Conservation (phyloP, 331 rosid genomes). For the Cydonia oblonga region DNA sequence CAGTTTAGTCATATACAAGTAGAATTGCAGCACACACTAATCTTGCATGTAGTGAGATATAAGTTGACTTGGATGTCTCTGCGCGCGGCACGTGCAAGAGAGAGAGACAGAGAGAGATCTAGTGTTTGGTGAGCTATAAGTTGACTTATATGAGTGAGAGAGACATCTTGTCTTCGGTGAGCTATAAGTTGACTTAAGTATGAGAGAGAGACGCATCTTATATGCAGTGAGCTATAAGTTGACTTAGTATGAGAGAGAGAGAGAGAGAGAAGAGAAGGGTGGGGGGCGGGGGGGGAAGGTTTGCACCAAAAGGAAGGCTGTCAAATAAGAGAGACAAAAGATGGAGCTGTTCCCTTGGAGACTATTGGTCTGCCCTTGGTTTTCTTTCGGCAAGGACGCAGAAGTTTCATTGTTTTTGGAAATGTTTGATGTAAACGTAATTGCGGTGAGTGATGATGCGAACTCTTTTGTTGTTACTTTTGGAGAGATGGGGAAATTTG, state of each 20-base stretch:
- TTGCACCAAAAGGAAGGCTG: not conserved
- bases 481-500: not conserved
- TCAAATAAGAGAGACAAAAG: not conserved
- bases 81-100: no score
- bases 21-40: not conserved
- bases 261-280: not conserved
- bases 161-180: not conserved
- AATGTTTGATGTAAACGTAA: not conserved
- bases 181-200: not conserved
- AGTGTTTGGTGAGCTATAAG: not conserved
- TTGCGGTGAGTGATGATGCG: not conserved
- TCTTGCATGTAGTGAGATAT: not conserved
- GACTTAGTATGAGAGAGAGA: not conserved
- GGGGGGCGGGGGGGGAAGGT: no score
- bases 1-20: not conserved
- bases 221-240: not conserved
- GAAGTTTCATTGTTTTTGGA: not conserved
- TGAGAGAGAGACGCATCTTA: not conserved
- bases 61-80: not conserved
- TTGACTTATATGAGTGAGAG: not conserved
- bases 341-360: not conserved
- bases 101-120: no score
- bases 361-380: not conserved
- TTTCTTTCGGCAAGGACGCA: not conserved
- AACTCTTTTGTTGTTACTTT: not conserved